Base-by-base conservation (phyloP, 495 filamentous ascomycete genomes). In the Terfezia boudieri region DNA sequence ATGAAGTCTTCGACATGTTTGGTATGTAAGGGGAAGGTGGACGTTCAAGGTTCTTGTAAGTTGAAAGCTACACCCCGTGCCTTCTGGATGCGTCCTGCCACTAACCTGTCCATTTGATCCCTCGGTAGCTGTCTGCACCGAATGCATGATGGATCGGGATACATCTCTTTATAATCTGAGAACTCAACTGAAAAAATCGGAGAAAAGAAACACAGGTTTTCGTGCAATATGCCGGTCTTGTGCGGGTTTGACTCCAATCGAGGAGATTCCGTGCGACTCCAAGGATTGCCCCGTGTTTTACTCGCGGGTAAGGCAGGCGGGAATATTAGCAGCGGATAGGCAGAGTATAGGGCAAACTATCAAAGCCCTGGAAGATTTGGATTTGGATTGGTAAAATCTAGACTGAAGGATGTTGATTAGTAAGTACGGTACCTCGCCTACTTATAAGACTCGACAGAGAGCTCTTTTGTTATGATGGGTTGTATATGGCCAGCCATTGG, bases 201-300 rank as follows among this genome's bases (percentile, higher is more conserved):
- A 93, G 67, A 74, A 73, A 62, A 76, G 73, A 53, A 73, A 76
- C 17, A 63, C 67, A 53, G 77, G 88, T 60, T 67, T 94, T n/a
- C 70, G 81, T 37, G 74, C 71, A 55, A 71, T 94, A 53, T 98
- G 90, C 67, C 80, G 82, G 59, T 85, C 79, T 60, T 98, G 90
- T 61, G 78, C 82, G 35, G 79, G 78, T 8, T 63, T 86, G 43
- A 67, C 83, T 14, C 81, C 76, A 59, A 70, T 76, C 5, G 86
- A 94, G 49, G 77, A 83, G 36, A 80, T 94, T 37, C 75, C 66
- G 37, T 98, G 90, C 65, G 85, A 94, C 62, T 93, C 83, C 59
- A 74, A 79, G 66, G 90, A 94, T 67, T 98, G 90, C 64, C 83
- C 87, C 0, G 84, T 94, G 3, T 95, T 90, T 61, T 98, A 95